A percentile compares a stretch with the other conserved stretches of the same genome.
These are phyloP conservation scores for Emericellopsis atlantica DNA, from an alignment of 2,329 filamentous ascomycete species.

Conservation along the genomic window DNA sequence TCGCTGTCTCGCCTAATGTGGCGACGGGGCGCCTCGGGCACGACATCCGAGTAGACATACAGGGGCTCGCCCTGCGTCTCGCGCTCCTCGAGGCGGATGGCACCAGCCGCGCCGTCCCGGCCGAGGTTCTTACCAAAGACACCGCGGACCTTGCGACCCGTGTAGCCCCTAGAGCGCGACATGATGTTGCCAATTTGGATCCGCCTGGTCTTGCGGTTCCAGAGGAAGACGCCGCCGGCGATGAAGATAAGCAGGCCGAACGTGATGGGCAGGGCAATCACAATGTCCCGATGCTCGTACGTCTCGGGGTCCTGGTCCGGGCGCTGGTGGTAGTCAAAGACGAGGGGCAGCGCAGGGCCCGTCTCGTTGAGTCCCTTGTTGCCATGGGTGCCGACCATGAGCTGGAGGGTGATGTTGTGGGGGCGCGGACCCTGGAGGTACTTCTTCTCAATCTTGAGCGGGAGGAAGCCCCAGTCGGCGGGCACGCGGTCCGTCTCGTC, in stretches of 20 bases:
- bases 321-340: conserved; percentile 16
- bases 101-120: conserved; percentile 15
- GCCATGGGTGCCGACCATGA: conserved; percentile 24
- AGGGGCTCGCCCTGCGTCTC: not conserved
- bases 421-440: conserved; percentile 19
- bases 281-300: conserved; percentile 26
- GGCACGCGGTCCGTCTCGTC: conserved; percentile 18
- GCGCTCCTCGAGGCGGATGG: conserved; percentile 30
- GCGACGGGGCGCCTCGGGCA: conserved; percentile 14
- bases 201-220: conserved; percentile 35
- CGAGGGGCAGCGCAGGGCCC: conserved; percentile 28
- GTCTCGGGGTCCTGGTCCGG: conserved; percentile 20
- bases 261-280: conserved; percentile 38
- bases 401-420: conserved; percentile 35
- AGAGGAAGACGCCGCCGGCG: conserved; percentile 42
- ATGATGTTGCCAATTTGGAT: conserved; percentile 41
- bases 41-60: conserved; percentile 11
- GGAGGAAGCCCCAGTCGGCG: conserved; percentile 33
- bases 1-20: conserved; percentile 29
- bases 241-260: conserved; percentile 33
- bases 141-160: conserved; percentile 22
- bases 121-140: conserved; percentile 17
- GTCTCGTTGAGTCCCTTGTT: conserved; percentile 14
- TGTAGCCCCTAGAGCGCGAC: conserved; percentile 27
- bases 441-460: conserved; percentile 24